Evolutionary conservation across 2,329 filamentous ascomycete genomes (phyloP).

Genomic region (Ceratocystis colombiana): DNA sequence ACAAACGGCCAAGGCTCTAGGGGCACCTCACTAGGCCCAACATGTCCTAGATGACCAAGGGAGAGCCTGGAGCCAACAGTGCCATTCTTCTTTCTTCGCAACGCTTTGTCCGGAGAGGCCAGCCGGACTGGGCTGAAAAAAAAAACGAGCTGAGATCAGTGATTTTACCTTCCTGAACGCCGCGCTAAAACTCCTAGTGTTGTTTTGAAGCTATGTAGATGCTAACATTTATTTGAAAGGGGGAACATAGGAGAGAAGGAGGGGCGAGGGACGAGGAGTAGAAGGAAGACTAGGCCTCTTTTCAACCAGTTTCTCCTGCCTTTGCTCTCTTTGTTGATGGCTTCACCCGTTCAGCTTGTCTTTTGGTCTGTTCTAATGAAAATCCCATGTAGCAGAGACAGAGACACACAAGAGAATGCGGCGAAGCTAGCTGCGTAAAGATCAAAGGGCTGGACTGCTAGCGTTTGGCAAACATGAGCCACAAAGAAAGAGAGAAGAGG

Average conservation of each 20-base stretch:
- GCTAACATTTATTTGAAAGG: slow-evolving; percentile 4
- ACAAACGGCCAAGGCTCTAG: slow-evolving; percentile 2
- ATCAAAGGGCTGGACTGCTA: background rate
- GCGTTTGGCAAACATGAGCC: background rate
- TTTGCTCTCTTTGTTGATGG: background rate
- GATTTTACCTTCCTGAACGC: slow-evolving; percentile 3
- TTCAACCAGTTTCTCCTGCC: background rate
- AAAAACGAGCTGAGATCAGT: background rate
- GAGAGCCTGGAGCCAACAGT: background rate
- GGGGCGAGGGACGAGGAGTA: background rate
- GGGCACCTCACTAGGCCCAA: background rate
- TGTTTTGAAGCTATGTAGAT: slow-evolving; percentile 9
- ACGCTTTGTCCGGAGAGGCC: slow-evolving; percentile 1
- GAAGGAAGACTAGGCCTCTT: background rate
- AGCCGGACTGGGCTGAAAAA: slow-evolving; percentile 6
- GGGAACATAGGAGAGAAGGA: background rate
- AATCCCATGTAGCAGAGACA: slow-evolving; percentile 1
- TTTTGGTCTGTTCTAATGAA: background rate
- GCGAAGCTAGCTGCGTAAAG: background rate
- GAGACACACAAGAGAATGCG: background rate
- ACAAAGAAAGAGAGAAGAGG: background rate
- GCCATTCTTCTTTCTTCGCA: background rate
- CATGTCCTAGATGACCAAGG: background rate
- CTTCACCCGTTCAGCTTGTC: background rate
- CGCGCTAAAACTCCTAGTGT: background rate